Conservation (phyloP, 306 rosid species). For the Quercus mongolica region DNA sequence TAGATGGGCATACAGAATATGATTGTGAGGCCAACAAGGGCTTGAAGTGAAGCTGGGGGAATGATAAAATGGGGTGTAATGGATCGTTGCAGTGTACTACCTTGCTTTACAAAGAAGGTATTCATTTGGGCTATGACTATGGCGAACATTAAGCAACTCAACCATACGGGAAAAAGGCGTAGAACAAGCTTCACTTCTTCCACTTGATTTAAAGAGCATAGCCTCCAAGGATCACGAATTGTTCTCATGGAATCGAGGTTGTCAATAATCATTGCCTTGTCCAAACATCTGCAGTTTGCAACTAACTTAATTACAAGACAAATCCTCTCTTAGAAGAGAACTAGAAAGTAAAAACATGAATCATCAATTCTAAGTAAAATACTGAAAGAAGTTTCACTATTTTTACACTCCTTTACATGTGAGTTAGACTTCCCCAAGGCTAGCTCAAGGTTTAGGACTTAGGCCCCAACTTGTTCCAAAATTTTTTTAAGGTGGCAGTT, state of each 20-base stretch:
- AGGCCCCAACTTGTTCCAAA: too few relatives aligned
- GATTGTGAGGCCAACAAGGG: too few relatives aligned
- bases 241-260: slow-evolving; percentile 39
- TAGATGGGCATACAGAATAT: too few relatives aligned
- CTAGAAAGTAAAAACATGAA: too few relatives aligned
- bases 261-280: slow-evolving; percentile 64
- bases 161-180: slow-evolving; percentile 71
- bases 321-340: too few relatives aligned
- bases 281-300: slow-evolving; percentile 43
- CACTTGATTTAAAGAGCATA: neutral
- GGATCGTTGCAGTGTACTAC: slow-evolving; percentile 46
- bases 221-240: slow-evolving; percentile 61
- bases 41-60: slow-evolving; percentile 71
- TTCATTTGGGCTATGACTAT: slow-evolving; percentile 50
- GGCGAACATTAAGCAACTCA: slow-evolving; percentile 55
- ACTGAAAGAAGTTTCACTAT: too few relatives aligned
- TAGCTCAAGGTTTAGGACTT: too few relatives aligned
- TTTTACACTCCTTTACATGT: too few relatives aligned
- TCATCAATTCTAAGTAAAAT: too few relatives aligned
- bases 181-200: slow-evolving; percentile 30
- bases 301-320: too few relatives aligned
- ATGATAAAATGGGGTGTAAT: slow-evolving; percentile 48
- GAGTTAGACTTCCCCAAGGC: too few relatives aligned
- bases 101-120: slow-evolving; percentile 71
- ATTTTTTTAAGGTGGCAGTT: too few relatives aligned